Evolutionary conservation across 495 filamentous ascomycete species (phyloP).

Genomic region (Neurospora sp.): DNA sequence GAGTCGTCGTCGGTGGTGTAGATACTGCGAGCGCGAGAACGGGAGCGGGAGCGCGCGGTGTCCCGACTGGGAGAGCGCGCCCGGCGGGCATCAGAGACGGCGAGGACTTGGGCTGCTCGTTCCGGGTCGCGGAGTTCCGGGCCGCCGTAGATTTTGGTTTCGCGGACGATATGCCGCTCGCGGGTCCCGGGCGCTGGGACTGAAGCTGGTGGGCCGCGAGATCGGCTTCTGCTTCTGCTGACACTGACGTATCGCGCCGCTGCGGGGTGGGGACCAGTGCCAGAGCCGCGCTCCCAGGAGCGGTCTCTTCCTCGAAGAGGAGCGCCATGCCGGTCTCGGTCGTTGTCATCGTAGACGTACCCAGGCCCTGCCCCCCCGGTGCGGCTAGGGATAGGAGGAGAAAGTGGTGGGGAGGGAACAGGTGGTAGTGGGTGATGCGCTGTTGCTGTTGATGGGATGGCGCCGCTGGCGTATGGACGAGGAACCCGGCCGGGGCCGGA

Average conservation of each 20-base stretch:
- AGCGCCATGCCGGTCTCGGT: neutral
- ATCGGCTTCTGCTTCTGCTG: neutral
- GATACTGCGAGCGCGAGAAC: neutral
- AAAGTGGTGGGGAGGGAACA: neutral
- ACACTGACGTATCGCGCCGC: neutral
- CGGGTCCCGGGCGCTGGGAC: neutral
- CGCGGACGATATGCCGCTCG: neutral
- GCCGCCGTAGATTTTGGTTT: neutral
- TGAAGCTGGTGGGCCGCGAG: neutral
- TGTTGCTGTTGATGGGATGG: neutral
- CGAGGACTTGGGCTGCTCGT: neutral
- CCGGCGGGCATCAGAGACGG: neutral
- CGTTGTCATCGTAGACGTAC: neutral
- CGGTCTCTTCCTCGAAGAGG: neutral
- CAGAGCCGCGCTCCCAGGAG: neutral
- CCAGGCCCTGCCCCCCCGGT: neutral
- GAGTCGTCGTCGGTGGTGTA: neutral
- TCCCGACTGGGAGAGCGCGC: neutral
- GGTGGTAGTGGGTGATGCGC: constrained; percentile 1
- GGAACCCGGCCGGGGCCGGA: neutral
- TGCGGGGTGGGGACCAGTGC: neutral
- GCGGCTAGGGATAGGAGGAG: neutral
- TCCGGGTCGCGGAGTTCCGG: neutral
- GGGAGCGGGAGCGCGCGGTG: neutral
- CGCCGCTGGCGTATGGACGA: neutral